Evolutionary conservation across 1,284 basidiomycete genomes (phyloP), one percentile per base, ranked within the genome.

Genomic region (Cystobasidium slooffiae): DNA sequence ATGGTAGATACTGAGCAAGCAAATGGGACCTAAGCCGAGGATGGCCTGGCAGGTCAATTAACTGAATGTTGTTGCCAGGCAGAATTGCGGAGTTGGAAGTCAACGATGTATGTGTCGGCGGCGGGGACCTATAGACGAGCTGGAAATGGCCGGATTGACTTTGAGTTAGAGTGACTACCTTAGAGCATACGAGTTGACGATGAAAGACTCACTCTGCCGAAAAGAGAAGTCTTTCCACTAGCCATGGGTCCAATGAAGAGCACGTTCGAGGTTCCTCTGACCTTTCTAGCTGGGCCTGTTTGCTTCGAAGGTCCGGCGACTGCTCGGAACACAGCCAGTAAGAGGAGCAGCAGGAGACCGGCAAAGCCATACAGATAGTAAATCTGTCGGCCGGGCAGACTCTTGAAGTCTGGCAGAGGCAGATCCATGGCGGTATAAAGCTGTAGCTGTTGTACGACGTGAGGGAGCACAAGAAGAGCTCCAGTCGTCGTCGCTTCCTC

Each of bases 21-120:
- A 76, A 61, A 8, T 78, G 76, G 9, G 79, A 76, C 43, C 79
- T 78, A 3, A 80, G 69, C 7, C 79, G 78, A 18, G 78, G 75
- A 65, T 80, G 79, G 2, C 79, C 79, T 6, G 79, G 79, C 41
- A 75, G 67, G 68, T 80, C 79, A 69, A 80, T 76, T 46, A 80
- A 31, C 52, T 70, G 49, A 46, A 74, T 56, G 22, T 74, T 74
- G 66, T 63, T 55, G 18, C 65, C 72, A 43, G 65, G 72, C 9
- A 80, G 52, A 18, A 74, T 37, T 4, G 74, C 78, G 47, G 78
- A 77, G 65, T 77, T 80, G 69, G 77, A 74, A 63, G 77, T 76
- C 69, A 79, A 78, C n/a, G 72, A 75, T 8, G 79, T 80, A 69
- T 77, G 76, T 5, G 78, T 76, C 10, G 55, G 68, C 4, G 75